Evolutionary conservation across 805 yeast genomes (phyloP), one percentile per base, ranked within the genome.

Genomic region (Saccharomycopsis sp.): DNA sequence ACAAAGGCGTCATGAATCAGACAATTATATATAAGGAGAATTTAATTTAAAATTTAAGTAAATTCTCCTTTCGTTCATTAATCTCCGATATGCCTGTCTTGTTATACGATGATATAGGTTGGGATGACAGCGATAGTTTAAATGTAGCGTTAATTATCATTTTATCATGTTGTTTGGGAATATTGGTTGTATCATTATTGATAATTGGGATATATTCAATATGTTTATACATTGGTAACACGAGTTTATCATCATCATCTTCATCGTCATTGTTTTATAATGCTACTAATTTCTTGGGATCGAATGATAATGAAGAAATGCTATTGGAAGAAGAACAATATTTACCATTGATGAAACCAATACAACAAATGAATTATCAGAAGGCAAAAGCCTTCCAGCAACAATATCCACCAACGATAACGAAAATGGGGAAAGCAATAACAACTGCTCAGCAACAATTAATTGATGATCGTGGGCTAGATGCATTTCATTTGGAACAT

Each of bases 381-480:
- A 14, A 39, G 4, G 44, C 28, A 4, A 41, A 41, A 23, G 21
- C 6, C 5, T 48, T 48, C 22, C 38, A 41, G 27, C 31, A 32
- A 16, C 14, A 19, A 2, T n/a, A 45, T 24, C 52, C 52, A 3
- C 52, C 52, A 9, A 29, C 20, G 3, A 28, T 40, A 13, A 8
- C 43, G n/a, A 34, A 43, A 14, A 31, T 44, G 40, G 48, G 51
- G 14, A 37, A 41, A 28, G 41, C 32, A 16, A 39, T 50, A 9
- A 29, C 40, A 2, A 22, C 22, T 19, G 28, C 24, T 16, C 49
- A 50, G 29, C 51, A 50, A 22, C 45, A 41, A 14, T 37, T 11
- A 14, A 50, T 50, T 21, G 44, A 47, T 22, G 53, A 50, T 22
- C 38, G 53, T 8, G 53, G 53, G 2, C 37, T 50, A 4, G 47